Evolutionary conservation across 306 rosid species (phyloP), one percentile per base, ranked within the genome.

Genomic region (Betula pendula): DNA sequence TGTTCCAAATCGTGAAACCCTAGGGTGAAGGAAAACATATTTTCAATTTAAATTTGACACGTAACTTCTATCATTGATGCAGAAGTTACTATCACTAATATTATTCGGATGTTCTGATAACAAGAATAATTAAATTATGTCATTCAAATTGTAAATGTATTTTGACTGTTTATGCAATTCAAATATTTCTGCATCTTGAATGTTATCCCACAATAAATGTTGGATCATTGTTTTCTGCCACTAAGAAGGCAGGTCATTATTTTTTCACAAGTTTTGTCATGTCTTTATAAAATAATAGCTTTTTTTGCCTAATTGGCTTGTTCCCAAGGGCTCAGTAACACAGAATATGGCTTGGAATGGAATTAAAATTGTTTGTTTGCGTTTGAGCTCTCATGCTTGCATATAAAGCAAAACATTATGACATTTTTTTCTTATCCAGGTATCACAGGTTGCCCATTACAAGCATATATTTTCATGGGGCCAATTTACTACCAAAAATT

Each of bases 381-480:
- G 38, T 12, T 25, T 65, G 70, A 8, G 13, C 14, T 0, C 47
- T 63, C 20, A 8, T 5, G 7, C 70, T 63, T 31, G 70, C 47
- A 63, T 17, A 16, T 31, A 42, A 35, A 29, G 22, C 5, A 16
- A 48, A 52, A 44, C 68, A 72, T 79, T 27, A n/a, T 69, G 72
- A 68, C 75, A 27, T 58, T 20, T 6, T 50, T 78, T 75, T 72
- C 42, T 50, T 77, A 68, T 85, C 69, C 85, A 91, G 98, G 98
- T 71, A 92, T 92, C 77, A 95, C 97, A 0, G 98, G 98, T 74
- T 90, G 96, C 81, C 97, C 98, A 45, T 77, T 95, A 83, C 96
- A 95, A 81, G 98, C 98, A 14, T 95, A 95, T 80, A 95, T 95
- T 80, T 95, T 95, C 81, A 95, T 95, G 98, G 98, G 98, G 71